phyloP scores from a whole-genome alignment of 2,329 filamentous ascomycete genomes.

The Trichoderma oligosporum region DNA sequence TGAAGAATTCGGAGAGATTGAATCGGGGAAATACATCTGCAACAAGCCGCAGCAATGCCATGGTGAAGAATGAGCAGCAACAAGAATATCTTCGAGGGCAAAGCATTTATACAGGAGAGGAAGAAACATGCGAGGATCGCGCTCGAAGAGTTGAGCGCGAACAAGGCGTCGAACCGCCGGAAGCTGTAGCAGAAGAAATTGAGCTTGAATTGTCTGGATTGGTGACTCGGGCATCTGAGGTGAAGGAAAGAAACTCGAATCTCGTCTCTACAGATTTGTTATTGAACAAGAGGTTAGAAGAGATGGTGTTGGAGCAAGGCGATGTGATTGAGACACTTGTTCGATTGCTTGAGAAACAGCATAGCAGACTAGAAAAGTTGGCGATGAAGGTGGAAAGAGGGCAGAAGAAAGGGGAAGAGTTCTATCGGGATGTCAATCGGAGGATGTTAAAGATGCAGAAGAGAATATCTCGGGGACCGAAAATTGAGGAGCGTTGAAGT shows the following conservation, averaged over 20 bases:
- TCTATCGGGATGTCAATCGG: neutral
- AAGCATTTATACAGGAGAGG: neutral
- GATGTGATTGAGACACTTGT: neutral
- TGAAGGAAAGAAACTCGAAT: neutral
- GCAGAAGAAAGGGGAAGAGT: neutral
- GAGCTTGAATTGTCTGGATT: neutral
- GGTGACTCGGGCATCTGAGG: neutral
- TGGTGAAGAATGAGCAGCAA: too few species aligned
- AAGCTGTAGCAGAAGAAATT: neutral
- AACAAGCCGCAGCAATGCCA: neutral
- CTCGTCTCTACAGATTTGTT: neutral
- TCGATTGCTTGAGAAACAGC: neutral
- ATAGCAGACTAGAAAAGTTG: neutral
- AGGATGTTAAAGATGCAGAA: neutral
- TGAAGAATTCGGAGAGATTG: neutral
- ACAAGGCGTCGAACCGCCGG: slow-evolving; percentile 1
- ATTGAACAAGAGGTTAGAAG: neutral
- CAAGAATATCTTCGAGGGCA: neutral
- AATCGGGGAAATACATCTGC: neutral
- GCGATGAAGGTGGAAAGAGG: neutral
- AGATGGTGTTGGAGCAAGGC: neutral
- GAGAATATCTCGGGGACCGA: neutral
- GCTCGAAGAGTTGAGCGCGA: neutral
- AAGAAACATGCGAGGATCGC: neutral
- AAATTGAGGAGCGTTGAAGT: too few species aligned